Percentiles rank a stretch among this genome's conserved stretches.
Conservation (phyloP, 2,329 filamentous ascomycete species). For the Colletotrichum sp. region DNA sequence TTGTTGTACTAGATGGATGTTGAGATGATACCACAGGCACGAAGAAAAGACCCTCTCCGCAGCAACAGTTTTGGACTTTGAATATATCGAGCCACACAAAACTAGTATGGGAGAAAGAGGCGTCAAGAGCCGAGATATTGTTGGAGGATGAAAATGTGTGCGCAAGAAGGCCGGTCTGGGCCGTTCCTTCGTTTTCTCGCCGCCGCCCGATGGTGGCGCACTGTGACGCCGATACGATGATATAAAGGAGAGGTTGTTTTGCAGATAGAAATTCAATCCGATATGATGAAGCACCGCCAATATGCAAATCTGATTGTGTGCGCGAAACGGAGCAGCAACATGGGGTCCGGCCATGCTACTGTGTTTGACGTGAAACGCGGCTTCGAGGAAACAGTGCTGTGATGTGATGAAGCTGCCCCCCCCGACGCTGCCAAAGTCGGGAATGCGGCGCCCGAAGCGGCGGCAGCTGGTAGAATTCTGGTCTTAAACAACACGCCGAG, state of each 20-base stretch:
- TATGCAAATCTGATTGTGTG: background rate
- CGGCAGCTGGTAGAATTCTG: background rate
- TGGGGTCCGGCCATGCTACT: background rate
- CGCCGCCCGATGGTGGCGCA: background rate
- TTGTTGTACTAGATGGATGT: background rate
- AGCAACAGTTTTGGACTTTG: background rate
- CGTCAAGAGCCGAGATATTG: background rate
- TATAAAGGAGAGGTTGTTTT: conserved; percentile 10
- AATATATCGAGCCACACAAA: conserved; percentile 2
- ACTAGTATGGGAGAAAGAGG: background rate
- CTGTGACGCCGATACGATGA: conserved; percentile 1
- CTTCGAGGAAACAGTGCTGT: background rate
- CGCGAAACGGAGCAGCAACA: background rate
- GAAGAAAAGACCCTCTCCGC: background rate
- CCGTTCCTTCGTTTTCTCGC: background rate
- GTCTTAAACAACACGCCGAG: background rate
- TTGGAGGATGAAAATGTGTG: background rate
- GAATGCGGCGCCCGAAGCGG: background rate
- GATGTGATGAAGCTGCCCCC: background rate
- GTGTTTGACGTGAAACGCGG: background rate
- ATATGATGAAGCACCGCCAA: background rate
- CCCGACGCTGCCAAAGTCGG: background rate
- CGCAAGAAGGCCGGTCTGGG: background rate
- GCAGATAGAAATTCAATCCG: conserved; percentile 13
- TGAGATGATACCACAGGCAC: conserved; percentile 21